phyloP scores from a whole-genome alignment of 1,139 yeast species.

The Yamadazyma sp. region DNA sequence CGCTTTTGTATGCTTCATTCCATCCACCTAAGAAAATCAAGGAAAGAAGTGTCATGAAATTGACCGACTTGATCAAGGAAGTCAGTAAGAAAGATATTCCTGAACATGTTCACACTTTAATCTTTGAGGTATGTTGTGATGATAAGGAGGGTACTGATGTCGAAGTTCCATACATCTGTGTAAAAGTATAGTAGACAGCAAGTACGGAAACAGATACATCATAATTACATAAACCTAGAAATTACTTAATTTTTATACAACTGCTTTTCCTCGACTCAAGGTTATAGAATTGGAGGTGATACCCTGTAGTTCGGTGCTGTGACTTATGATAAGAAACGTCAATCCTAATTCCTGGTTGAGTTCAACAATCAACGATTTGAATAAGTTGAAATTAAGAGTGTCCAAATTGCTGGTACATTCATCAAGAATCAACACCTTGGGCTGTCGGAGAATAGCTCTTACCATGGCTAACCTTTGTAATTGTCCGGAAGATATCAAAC shows the following conservation, averaged over 20 bases:
- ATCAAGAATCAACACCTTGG: constrained; percentile 66
- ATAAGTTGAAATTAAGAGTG: constrained; percentile 44
- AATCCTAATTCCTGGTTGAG: constrained; percentile 25
- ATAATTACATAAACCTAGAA: no score
- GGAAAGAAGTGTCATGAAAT: constrained; percentile 67
- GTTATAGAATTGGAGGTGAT: constrained; percentile 40
- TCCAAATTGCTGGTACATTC: constrained; percentile 84
- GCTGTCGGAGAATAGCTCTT: constrained; percentile 65
- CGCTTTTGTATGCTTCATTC: constrained; percentile 87
- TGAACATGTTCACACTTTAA: constrained; percentile 69
- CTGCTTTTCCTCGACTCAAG: constrained; percentile 11
- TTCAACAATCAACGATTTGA: constrained; percentile 43
- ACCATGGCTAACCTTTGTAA: constrained; percentile 75
- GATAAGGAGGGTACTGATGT: constrained; percentile 93
- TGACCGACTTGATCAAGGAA: constrained; percentile 73
- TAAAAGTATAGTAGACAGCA: constrained; percentile 9
- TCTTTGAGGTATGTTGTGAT: constrained; percentile 89
- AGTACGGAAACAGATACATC: not conserved
- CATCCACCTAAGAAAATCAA: constrained; percentile 88
- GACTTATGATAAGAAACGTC: constrained; percentile 58
- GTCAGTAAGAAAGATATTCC: constrained; percentile 86
- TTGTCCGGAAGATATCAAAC: constrained; percentile 76
- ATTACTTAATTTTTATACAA: no score
- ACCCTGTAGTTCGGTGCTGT: constrained; percentile 56
- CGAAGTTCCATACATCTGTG: constrained; percentile 77